Conservation (phyloP, 2,329 filamentous ascomycete genomes). For the Aureobasidium sp. region DNA sequence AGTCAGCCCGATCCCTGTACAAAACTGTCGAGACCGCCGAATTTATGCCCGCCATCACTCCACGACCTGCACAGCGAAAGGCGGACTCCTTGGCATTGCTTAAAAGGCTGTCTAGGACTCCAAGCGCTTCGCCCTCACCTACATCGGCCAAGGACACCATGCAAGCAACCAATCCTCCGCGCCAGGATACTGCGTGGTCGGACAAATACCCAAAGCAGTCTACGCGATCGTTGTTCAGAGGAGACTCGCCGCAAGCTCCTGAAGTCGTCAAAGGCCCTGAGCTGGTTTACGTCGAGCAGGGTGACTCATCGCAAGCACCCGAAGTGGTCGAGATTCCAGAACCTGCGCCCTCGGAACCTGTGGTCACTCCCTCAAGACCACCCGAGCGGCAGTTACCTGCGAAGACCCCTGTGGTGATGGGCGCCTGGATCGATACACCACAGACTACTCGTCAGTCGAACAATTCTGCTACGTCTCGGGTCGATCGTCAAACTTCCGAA, state of each 20-base stretch:
- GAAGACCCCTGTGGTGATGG: constrained; percentile 39
- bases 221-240: neutral
- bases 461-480: neutral
- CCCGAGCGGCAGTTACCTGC: constrained; percentile 14
- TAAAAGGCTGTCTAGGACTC: constrained; percentile 37
- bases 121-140: constrained; percentile 40
- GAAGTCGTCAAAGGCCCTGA: constrained; percentile 1
- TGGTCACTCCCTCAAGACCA: constrained; percentile 1
- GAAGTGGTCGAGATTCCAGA: constrained; percentile 9
- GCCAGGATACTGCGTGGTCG: neutral
- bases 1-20: constrained; percentile 20
- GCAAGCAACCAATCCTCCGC: neutral
- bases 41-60: neutral
- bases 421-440: constrained; percentile 42
- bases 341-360: neutral
- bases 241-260: constrained; percentile 4
- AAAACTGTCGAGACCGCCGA: constrained; percentile 28
- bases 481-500: neutral
- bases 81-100: constrained; percentile 40
- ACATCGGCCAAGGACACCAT: constrained; percentile 18
- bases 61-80: constrained; percentile 23
- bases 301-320: constrained; percentile 14
- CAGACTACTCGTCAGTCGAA: neutral
- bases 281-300: neutral
- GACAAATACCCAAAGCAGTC: constrained; percentile 1